phyloP scores from a whole-genome alignment of 2,329 filamentous ascomycete genomes.

The Hirsutella rhossiliensis region DNA sequence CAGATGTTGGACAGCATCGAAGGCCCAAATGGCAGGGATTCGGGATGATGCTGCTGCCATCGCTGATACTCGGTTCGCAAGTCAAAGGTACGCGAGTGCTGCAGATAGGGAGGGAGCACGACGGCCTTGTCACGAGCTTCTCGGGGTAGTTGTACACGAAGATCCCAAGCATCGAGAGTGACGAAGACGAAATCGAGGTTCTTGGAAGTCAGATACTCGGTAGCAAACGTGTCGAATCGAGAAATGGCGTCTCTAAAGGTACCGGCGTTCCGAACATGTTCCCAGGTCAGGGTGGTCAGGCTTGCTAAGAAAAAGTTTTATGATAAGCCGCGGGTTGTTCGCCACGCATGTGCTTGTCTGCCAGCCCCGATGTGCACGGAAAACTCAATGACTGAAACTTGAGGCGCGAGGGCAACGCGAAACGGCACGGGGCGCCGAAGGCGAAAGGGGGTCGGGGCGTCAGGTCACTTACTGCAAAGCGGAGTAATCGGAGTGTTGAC shows the following conservation, averaged over 20 bases:
- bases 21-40: conserved; percentile 91
- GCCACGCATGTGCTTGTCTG: neutral
- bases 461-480: conserved; percentile 76
- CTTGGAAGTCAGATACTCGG: conserved; percentile 80
- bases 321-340: neutral
- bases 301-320: conserved; percentile 50
- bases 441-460: conserved; percentile 18
- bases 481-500: conserved; percentile 98
- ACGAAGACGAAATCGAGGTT: conserved; percentile 97
- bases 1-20: conserved; percentile 96
- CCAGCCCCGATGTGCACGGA: neutral
- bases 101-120: conserved; percentile 88
- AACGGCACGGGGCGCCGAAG: neutral
- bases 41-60: conserved; percentile 97
- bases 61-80: conserved; percentile 94
- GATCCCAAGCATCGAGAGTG: conserved; percentile 95
- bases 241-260: conserved; percentile 95
- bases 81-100: conserved; percentile 96
- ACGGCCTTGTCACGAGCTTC: conserved; percentile 98
- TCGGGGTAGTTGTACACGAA: conserved; percentile 91
- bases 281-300: conserved; percentile 95
- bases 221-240: conserved; percentile 87
- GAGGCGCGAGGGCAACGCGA: neutral
- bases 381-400: neutral
- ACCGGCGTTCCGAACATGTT: conserved; percentile 94